Evolutionary conservation across 495 filamentous ascomycete species (phyloP).

Genomic region (Aspergillus cristatus): DNA sequence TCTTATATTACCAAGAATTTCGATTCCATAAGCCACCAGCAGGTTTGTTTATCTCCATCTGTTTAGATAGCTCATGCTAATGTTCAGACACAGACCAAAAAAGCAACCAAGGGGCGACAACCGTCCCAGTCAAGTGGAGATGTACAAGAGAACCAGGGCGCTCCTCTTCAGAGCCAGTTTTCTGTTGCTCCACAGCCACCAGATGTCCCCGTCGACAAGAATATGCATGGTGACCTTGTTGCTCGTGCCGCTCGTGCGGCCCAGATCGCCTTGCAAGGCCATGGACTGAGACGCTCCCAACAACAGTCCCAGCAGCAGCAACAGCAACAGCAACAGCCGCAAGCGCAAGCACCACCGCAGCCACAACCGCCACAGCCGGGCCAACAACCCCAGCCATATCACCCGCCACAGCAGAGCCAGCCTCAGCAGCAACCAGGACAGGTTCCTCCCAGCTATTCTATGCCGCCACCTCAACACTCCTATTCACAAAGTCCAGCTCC

Average conservation of each 20-base stretch:
- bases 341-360: constrained; percentile 16
- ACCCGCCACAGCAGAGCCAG: constrained; percentile 14
- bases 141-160: constrained; percentile 24
- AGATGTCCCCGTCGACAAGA: constrained; percentile 33
- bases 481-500: constrained; percentile 35
- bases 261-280: constrained; percentile 44
- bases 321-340: constrained; percentile 23
- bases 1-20: constrained; percentile 69
- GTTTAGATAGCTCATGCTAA: constrained; percentile 12
- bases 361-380: constrained; percentile 9
- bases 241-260: constrained; percentile 45
- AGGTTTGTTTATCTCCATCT: constrained; percentile 21
- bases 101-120: constrained; percentile 33
- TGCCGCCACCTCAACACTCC: constrained; percentile 22
- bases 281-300: constrained; percentile 34
- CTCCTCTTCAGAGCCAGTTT: constrained; percentile 38
- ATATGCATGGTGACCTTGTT: constrained; percentile 44
- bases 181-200: constrained; percentile 31
- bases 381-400: constrained; percentile 10
- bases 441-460: constrained; percentile 11
- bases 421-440: constrained; percentile 16
- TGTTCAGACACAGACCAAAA: constrained; percentile 24
- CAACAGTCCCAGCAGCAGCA: constrained; percentile 31
- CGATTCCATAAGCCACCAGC: constrained; percentile 47
- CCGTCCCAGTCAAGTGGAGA: constrained; percentile 35